Percentiles rank a stretch among this genome's conserved stretches.
Conservation (phyloP, 345 rosid genomes). For the Diplotaxis tenuifolia region DNA sequence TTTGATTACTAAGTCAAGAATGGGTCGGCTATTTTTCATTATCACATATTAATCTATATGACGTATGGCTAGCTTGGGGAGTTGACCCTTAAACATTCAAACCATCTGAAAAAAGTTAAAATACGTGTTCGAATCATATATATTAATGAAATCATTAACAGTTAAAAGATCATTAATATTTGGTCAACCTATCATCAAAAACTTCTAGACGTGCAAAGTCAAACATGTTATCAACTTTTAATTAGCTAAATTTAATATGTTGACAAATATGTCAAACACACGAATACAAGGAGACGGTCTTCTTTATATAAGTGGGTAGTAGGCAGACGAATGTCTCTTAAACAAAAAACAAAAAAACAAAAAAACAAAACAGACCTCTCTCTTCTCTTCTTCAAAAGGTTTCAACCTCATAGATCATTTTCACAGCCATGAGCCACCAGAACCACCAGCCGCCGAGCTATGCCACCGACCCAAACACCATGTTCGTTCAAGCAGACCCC, state of each 20-base stretch:
- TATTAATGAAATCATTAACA: slow-evolving; percentile 1
- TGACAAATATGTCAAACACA: slow-evolving; percentile 14
- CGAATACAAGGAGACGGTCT: slow-evolving; percentile 9
- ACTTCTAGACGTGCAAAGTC: slow-evolving; percentile 33
- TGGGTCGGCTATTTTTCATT: slow-evolving; percentile 2
- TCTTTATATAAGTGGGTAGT: slow-evolving; percentile 28
- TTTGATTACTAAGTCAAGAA: slow-evolving; percentile 15
- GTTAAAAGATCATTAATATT: not conserved
- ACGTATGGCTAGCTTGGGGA: not conserved
- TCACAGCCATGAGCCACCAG: slow-evolving; percentile 35
- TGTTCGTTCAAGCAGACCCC: slow-evolving; percentile 87
- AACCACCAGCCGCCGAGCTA: slow-evolving; percentile 34
- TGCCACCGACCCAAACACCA: slow-evolving; percentile 68
- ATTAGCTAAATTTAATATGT: slow-evolving; percentile 16
- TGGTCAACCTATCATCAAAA: slow-evolving; percentile 20
- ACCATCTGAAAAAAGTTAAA: not conserved
- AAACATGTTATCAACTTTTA: slow-evolving; percentile 4
- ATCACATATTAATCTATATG: not conserved
- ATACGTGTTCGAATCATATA: slow-evolving; percentile 9
- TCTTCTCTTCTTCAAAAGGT: not conserved
- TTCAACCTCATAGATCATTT: not conserved
- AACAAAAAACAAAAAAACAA: not conserved
- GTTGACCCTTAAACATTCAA: slow-evolving; percentile 19
- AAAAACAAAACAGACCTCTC: slow-evolving; percentile 21
- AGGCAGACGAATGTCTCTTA: slow-evolving; percentile 29